Evolutionary conservation across 2,329 filamentous ascomycete genomes (phyloP).

Genomic region (Colletotrichum tropicale): DNA sequence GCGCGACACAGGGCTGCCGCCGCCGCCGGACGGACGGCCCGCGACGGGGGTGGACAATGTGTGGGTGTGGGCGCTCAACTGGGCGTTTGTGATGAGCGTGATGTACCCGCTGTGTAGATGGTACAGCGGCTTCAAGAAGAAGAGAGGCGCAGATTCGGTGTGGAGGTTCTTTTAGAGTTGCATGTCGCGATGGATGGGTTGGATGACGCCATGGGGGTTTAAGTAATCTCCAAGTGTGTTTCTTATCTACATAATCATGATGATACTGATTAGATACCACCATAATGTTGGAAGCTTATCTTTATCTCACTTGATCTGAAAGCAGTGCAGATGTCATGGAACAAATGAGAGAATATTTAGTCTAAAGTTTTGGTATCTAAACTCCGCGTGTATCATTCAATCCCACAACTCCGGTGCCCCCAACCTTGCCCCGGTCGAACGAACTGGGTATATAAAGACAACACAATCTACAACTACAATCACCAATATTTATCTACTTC

Average conservation of each 20-base stretch:
- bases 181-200: background rate
- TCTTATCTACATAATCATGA: background rate
- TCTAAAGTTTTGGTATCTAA: background rate
- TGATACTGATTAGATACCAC: background rate
- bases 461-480: background rate
- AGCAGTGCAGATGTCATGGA: background rate
- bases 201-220: background rate
- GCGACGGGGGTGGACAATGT: conserved; percentile 39
- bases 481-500: background rate
- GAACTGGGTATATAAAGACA: background rate
- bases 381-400: background rate
- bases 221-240: background rate
- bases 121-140: conserved; percentile 48
- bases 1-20: conserved; percentile 30
- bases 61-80: conserved; percentile 40
- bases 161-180: conserved; percentile 48
- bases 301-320: background rate
- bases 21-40: conserved; percentile 27
- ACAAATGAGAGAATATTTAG: background rate
- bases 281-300: background rate
- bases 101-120: conserved; percentile 45
- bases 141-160: conserved; percentile 43
- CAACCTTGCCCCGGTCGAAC: background rate
- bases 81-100: conserved; percentile 36
- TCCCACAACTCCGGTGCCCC: background rate